Evolutionary conservation across 1,284 basidiomycete species (phyloP).

Genomic region (Austroboletus novae-zelandiae): DNA sequence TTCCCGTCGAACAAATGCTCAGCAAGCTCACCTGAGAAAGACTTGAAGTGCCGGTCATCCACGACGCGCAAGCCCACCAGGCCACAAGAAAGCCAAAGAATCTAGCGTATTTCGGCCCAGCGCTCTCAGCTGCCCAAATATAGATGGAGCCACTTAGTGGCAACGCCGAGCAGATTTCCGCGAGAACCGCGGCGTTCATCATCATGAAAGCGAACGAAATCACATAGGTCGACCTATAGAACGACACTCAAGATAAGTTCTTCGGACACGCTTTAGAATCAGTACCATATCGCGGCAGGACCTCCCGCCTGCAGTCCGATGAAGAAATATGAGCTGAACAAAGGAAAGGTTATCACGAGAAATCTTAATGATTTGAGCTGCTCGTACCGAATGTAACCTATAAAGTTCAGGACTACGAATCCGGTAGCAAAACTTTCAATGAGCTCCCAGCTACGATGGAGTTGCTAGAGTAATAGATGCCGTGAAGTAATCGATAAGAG

Average conservation of each 20-base stretch:
- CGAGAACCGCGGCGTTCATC: conserved; percentile 81
- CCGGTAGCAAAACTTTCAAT: conserved; percentile 83
- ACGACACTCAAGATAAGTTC: conserved; percentile 1
- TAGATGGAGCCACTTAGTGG: conserved; percentile 88
- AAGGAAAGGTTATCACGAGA: not conserved
- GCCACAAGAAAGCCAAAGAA: conserved; percentile 86
- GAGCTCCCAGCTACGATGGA: conserved; percentile 79
- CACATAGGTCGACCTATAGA: conserved; percentile 71
- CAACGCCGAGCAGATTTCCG: conserved; percentile 83
- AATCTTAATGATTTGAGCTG: conserved; percentile 4
- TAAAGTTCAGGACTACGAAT: conserved; percentile 83
- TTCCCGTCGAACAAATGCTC: not conserved
- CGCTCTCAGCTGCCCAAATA: conserved; percentile 87
- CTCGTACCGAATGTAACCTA: conserved; percentile 72
- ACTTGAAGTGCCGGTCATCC: conserved; percentile 85
- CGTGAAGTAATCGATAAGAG: conserved; percentile 2
- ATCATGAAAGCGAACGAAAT: conserved; percentile 80
- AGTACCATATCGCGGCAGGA: conserved; percentile 76
- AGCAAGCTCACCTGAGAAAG: conserved; percentile 65
- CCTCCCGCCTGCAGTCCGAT: conserved; percentile 81
- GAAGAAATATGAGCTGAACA: conserved; percentile 67
- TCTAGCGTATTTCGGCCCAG: conserved; percentile 77
- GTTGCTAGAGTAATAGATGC: conserved; percentile 48
- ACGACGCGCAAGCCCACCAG: conserved; percentile 86
- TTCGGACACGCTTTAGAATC: not conserved